These are phyloP conservation scores for Clausena lansium DNA, from an alignment of 345 rosid species.

Conservation along the genomic window DNA sequence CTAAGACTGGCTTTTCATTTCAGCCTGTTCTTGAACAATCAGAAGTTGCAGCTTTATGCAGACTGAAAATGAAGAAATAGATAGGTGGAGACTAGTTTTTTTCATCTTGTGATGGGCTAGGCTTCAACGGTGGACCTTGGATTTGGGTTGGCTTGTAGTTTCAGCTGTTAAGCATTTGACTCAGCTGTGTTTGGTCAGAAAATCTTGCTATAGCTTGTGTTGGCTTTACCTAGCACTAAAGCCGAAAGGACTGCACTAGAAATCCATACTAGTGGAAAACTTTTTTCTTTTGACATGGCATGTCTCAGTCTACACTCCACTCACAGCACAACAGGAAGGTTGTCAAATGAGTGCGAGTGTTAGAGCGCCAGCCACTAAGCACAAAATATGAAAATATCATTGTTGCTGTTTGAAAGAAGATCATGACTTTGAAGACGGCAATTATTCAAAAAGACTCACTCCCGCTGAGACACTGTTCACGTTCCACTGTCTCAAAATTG, in stretches of 20 bases:
- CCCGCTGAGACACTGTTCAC: not conserved
- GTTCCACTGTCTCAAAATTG: not conserved
- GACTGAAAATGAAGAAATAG: not conserved
- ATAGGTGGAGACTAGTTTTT: not conserved
- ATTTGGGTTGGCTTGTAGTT: not conserved
- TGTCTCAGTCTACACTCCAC: not conserved
- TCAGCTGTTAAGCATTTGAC: not conserved
- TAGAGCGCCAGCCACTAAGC: not conserved
- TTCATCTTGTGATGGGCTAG: too few relatives aligned
- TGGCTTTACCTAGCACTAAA: not conserved
- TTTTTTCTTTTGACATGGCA: not conserved
- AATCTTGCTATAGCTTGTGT: not conserved
- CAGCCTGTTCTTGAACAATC: not conserved
- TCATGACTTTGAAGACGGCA: not conserved
- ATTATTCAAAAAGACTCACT: not conserved
- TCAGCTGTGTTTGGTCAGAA: not conserved
- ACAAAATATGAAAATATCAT: not conserved
- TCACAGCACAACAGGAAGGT: too few relatives aligned
- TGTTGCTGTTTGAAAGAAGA: not conserved
- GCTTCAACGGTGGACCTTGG: not conserved
- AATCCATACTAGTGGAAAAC: not conserved
- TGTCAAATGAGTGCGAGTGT: not conserved
- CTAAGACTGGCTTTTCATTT: not conserved
- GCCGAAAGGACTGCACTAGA: not conserved
- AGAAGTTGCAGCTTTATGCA: not conserved